Percentiles rank a stretch among this genome's conserved stretches.
Conservation (phyloP, 108 stramenopile genomes). For the Epithemia pelagica region DNA sequence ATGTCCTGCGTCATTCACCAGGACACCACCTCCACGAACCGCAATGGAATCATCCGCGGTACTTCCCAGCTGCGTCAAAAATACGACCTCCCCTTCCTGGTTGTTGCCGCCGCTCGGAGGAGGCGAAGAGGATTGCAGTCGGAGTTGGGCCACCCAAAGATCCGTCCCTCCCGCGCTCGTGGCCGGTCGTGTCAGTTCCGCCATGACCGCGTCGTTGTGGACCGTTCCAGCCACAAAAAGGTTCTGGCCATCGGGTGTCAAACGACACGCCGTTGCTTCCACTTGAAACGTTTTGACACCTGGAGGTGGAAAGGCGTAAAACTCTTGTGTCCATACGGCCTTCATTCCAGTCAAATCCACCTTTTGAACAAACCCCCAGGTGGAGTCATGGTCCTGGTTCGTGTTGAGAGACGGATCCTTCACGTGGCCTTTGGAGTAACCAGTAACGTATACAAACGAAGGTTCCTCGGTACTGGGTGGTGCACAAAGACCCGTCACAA, state of each 20-base stretch:
- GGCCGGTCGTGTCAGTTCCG: conserved; percentile 19
- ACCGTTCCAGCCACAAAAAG: conserved; percentile 55
- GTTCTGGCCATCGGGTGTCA: conserved; percentile 45
- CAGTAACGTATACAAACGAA: conserved; percentile 28
- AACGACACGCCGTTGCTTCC: conserved; percentile 43
- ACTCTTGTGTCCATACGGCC: conserved; percentile 24
- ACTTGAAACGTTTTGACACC: conserved; percentile 17
- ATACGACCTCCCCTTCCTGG: conserved; percentile 20
- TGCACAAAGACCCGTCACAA: conserved; percentile 23
- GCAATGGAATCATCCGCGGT: conserved; percentile 36
- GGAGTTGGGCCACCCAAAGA: conserved; percentile 33
- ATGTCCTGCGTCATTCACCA: conserved; percentile 28
- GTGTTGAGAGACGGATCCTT: conserved; percentile 25
- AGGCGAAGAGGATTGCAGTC: not conserved
- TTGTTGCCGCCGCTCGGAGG: not conserved
- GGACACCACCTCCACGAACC: conserved; percentile 27
- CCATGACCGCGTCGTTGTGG: conserved; percentile 23
- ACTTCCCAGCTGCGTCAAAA: conserved; percentile 36
- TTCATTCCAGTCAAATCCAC: conserved; percentile 18
- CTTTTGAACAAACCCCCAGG: conserved; percentile 32
- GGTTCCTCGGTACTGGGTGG: conserved; percentile 9
- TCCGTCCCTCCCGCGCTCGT: conserved; percentile 28
- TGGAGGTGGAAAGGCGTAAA: too few species aligned
- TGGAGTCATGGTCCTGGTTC: not conserved
- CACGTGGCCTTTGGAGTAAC: conserved; percentile 21